Evolutionary conservation across 2,329 filamentous ascomycete genomes (phyloP), one percentile per base, ranked within the genome.

Genomic region (Camptophora hylomeconis): DNA sequence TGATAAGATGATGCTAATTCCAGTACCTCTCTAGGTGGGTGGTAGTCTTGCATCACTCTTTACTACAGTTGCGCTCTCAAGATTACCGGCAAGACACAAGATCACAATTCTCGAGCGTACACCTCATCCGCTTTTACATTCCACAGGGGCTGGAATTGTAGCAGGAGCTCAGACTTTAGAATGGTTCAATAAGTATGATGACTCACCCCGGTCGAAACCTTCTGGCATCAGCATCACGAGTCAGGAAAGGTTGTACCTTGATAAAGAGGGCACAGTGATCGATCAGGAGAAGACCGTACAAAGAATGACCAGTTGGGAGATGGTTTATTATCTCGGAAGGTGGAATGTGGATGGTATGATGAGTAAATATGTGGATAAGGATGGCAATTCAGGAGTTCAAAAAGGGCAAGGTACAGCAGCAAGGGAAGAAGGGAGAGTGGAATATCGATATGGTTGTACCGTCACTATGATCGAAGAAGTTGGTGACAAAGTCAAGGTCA

Each of bases 241-340:
- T 15, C 19, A 30, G 22, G 13, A 17, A 13, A 29, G 35, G 12
- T 22, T 17, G 17, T 40, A 34, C 20, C 30, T 41, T 5, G 31
- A 41, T 28, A 26, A 24, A 10, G 15, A 28, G 11, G 38, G 38
- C 10, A 26, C 36, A 11, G 13, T 35, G 7, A 31, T 35, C n/a
- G 30, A 39, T 7, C 26, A 19, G 15, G 33, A 32, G 21, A 34
- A 32, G 5, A 48, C 49, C 33, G 36, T 42, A 17, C 60, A 63
- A 41, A 48, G 50, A 32, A 64, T 64, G 61, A 63, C 57, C 3
- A 60, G 56, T 31, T 65, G 61, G 61, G 60, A 63, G 31, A 31
- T 63, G 19, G 45, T 58, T 6, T 64, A 63, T 37, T 48, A 58
- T 28, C 35, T 63, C 5, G 47, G 63, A 36, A 50, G 61, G 17